Evolutionary conservation across 2,329 filamentous ascomycete species (phyloP), one percentile per base, ranked within the genome.

Genomic region (Nothophaeocryptopus gaeumannii): DNA sequence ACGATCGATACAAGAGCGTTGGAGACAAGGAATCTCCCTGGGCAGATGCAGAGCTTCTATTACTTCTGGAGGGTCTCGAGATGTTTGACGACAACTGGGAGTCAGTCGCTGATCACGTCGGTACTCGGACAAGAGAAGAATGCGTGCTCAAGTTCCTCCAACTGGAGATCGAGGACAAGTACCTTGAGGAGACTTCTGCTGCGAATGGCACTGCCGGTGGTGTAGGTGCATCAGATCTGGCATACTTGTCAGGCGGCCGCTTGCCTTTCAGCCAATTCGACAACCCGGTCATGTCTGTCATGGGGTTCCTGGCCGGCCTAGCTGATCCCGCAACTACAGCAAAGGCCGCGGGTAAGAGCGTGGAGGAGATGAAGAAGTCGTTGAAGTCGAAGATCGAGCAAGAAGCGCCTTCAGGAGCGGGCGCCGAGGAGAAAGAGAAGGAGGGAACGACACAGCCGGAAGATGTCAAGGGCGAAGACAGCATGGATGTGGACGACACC

Each of bases 101-200:
- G 50, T 83, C 89, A 63, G 91, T 99, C 58, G 85, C 95, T 1
- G 89, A 92, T 56, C 88, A 96, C 64, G 93, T 99, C 37, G 88
- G 88, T 41, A 95, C 89, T 2, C 85, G 92, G 53, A 96, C 90
- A 1, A 81, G 89, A 45, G 95, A 99, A 70, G 92, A 99, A 73
- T 99, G 93, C 68, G 92, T 97, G 12, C 79, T 97, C 62, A 93
- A 96, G 68, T 99, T 99, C 75, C 72, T 99, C 57, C 90, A 96
- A 66, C 78, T 99, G 32, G 92, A 96, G 60, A 99, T 99, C 55
- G 93, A 97, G 69, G 92, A 96, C 74, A 95, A 95, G 69, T 99
- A 96, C 65, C 77, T 96, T 8, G 91, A 97, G 63, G 70, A 68
- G 16, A 54, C 60, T 7, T 58, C 74, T 37, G 9, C 80, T 74